Percentiles rank a stretch among this genome's conserved stretches.
Conservation (phyloP, 2,329 filamentous ascomycete species). For the Fusarium nanum region DNA sequence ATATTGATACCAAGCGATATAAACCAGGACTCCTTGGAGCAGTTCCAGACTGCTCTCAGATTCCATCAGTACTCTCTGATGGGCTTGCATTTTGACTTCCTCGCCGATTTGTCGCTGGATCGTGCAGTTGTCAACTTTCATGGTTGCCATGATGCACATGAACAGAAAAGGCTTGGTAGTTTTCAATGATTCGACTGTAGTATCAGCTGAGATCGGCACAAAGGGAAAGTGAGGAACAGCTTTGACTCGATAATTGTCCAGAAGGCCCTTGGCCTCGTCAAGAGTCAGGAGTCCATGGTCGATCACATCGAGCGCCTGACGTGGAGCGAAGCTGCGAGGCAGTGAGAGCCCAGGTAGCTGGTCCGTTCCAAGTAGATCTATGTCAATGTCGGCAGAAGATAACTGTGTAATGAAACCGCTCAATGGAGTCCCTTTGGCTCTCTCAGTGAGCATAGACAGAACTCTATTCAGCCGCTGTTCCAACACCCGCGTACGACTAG, state of each 20-base stretch:
- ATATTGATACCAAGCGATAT: slow-evolving; percentile 22
- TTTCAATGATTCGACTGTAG: not conserved
- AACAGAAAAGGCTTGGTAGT: not conserved
- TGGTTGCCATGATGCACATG: slow-evolving; percentile 13
- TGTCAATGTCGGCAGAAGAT: not conserved
- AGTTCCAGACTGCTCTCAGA: slow-evolving; percentile 18
- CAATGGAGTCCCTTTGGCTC: slow-evolving; percentile 2
- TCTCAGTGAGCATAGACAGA: not conserved
- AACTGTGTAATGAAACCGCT: slow-evolving; percentile 8
- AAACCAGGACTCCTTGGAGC: slow-evolving; percentile 5
- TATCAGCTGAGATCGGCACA: not conserved
- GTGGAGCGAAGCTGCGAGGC: not conserved
- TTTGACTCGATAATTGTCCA: slow-evolving; percentile 8
- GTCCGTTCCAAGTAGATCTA: accelerated
- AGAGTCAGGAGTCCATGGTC: not conserved
- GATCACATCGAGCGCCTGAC: not conserved
- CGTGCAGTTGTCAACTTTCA: slow-evolving; percentile 18
- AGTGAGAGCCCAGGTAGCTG: accelerated
- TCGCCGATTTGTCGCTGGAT: slow-evolving; percentile 8
- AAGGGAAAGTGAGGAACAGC: slow-evolving; percentile 3
- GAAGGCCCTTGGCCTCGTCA: not conserved
- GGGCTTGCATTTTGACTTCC: slow-evolving; percentile 4
- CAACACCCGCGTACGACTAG: slow-evolving; percentile 5
- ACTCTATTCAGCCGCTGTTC: slow-evolving; percentile 10
- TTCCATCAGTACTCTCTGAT: slow-evolving; percentile 17